Evolutionary conservation across 163 green algal species (phyloP).

Genomic region (Scenedesmus sp.): DNA sequence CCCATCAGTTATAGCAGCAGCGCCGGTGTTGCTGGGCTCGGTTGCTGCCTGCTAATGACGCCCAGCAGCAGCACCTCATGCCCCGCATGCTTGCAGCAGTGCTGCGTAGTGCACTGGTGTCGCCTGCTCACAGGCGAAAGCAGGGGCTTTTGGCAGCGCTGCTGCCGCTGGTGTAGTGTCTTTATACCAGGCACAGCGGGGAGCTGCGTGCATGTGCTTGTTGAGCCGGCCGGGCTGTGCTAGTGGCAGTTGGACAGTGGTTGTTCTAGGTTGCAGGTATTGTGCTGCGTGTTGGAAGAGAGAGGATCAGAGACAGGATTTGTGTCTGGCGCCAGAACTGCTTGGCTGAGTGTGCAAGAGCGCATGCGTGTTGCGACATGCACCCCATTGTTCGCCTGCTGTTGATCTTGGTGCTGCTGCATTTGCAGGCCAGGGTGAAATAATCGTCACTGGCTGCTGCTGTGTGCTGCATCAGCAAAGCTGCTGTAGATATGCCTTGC

Average conservation of each 20-base stretch:
- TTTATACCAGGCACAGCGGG: not conserved
- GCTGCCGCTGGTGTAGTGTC: not conserved
- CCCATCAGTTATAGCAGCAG: too few relatives aligned
- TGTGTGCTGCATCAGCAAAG: not conserved
- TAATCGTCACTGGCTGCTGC: not conserved
- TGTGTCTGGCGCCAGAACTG: not conserved
- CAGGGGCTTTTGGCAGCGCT: not conserved
- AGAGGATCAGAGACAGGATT: not conserved
- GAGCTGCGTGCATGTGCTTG: not conserved
- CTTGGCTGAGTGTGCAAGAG: not conserved
- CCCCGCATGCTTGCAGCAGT: not conserved
- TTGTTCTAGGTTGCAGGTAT: not conserved
- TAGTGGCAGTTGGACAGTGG: not conserved
- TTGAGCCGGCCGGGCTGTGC: not conserved
- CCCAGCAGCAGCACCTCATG: not conserved
- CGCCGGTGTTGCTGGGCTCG: too few relatives aligned
- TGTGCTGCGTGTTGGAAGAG: not conserved
- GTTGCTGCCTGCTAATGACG: not conserved
- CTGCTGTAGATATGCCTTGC: not conserved
- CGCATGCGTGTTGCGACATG: not conserved
- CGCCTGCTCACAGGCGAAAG: too few relatives aligned
- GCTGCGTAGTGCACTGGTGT: not conserved
- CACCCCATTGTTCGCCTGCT: not conserved
- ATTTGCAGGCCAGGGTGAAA: not conserved
- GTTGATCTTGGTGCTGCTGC: not conserved